Evolutionary conservation across 805 yeast genomes (phyloP), one percentile per base, ranked within the genome.

Genomic region (Wickerhamiella siamensis): DNA sequence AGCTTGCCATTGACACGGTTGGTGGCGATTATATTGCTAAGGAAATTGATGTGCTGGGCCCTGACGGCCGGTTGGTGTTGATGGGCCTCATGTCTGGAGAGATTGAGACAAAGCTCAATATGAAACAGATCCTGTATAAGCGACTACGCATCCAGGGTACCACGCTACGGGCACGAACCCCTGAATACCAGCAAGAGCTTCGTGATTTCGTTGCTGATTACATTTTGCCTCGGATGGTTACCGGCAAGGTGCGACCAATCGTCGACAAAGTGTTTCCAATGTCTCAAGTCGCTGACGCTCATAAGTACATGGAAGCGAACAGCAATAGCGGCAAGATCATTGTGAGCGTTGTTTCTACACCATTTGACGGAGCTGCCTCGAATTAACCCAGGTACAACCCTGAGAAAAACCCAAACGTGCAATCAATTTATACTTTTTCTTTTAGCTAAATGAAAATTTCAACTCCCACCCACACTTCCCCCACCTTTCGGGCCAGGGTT

Each of bases 1-100:
- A 61, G 35, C 47, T 56, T 9, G 50, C 57, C 16, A 46, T 62
- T 10, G 64, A 60, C 33, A 52, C 60, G 5, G 53, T 58, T 3
- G 62, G 62, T 14, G 49, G 48, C 27, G 41, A 45, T 1, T 50
- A 51, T 33, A 51, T 58, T 15, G 35, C 36, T 15, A 29, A 45
- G 16, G 45, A 54, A 40, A 43, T 60, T 4, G 50, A 47, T 4
- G 47, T 48, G 18, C 43, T 52, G 12, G 52, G 55, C 3, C 42
- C 43, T 3, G 60, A 55, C 15, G 63, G 60, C 15, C 43, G 56
- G 2, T 27, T 55, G 1, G 63, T 56, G 8, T 21, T 55, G 18
- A 46, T 55, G 47, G 51, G 53, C 6, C 35, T 49, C 8, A 42
- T 58, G 51, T 42, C 52, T 29, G 62, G 60, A 1, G 27, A 26